Conservation (phyloP, 768 basidiomycete species). For the Lactarius psammicola region DNA sequence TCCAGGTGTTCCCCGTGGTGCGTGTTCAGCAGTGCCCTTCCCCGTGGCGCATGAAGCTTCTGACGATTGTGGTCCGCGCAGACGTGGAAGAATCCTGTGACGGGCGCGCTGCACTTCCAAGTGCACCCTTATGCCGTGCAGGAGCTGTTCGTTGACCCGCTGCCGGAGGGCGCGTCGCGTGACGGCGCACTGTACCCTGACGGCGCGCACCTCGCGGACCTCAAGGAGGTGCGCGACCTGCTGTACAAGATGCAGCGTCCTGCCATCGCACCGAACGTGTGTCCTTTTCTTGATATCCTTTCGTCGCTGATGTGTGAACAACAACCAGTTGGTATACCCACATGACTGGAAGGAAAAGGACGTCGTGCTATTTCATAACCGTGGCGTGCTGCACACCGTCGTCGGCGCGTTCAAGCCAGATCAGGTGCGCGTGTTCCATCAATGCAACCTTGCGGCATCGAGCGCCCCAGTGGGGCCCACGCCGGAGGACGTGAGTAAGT, state of each 20-base stretch:
- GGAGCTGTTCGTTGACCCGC: slow-evolving; percentile 66
- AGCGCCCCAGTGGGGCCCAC: slow-evolving; percentile 67
- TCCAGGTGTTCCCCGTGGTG: slow-evolving; percentile 71
- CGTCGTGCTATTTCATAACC: slow-evolving; percentile 83
- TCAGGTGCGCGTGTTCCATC: slow-evolving; percentile 74
- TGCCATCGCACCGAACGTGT: slow-evolving; percentile 74
- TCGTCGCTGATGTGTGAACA: background rate
- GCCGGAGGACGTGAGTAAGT: slow-evolving; percentile 62
- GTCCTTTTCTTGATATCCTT: slow-evolving; percentile 25
- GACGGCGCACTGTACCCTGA: slow-evolving; percentile 78
- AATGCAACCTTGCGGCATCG: slow-evolving; percentile 82
- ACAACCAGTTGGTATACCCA: slow-evolving; percentile 71
- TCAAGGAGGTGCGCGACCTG: slow-evolving; percentile 67
- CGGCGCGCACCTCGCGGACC: slow-evolving; percentile 71
- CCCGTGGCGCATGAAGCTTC: background rate
- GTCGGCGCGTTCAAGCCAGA: slow-evolving; percentile 69
- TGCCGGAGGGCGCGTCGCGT: slow-evolving; percentile 57
- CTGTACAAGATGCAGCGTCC: slow-evolving; percentile 88
- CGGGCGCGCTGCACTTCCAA: slow-evolving; percentile 86
- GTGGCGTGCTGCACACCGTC: slow-evolving; percentile 77
- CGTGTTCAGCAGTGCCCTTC: slow-evolving; percentile 25
- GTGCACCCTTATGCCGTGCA: slow-evolving; percentile 80
- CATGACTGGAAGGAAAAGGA: slow-evolving; percentile 84
- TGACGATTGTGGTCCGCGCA: slow-evolving; percentile 32
- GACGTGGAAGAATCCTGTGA: slow-evolving; percentile 96